Evolutionary conservation across 75 land plant genomes (phyloP).

Genomic region (Selaginella moellendorffii): DNA sequence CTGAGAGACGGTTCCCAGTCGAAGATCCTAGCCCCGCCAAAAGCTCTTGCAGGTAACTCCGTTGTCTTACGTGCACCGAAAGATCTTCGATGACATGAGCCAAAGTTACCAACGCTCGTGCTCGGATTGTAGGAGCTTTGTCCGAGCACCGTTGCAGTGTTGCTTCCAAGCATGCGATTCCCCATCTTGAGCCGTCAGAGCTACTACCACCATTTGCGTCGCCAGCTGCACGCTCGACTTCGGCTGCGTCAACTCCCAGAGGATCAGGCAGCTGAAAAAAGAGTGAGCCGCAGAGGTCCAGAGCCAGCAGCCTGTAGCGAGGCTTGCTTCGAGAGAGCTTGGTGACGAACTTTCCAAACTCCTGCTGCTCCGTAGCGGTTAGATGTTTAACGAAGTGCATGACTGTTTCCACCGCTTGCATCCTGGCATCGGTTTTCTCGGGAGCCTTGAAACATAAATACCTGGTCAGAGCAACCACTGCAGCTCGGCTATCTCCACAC

Average conservation of each 20-base stretch:
- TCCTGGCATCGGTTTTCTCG: conserved; percentile 55
- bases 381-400: conserved; percentile 37
- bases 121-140: conserved; percentile 37
- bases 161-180: conserved; percentile 43
- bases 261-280: conserved; percentile 35
- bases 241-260: conserved; percentile 25
- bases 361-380: conserved; percentile 31
- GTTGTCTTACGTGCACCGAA: not conserved
- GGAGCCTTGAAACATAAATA: conserved; percentile 53
- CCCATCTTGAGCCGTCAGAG: conserved; percentile 40
- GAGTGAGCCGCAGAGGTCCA: conserved; percentile 43
- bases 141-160: conserved; percentile 56
- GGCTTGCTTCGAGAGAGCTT: conserved; percentile 51
- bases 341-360: conserved; percentile 40
- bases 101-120: conserved; percentile 54
- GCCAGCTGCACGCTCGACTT: not conserved
- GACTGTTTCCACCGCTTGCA: conserved; percentile 49
- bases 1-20: not conserved
- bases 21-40: not conserved
- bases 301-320: conserved; percentile 42
- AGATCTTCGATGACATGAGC: conserved; percentile 44
- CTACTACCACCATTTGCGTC: not conserved
- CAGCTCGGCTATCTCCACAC: conserved; percentile 22
- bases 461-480: conserved; percentile 41
- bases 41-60: not conserved